phyloP scores from a whole-genome alignment of 1,284 basidiomycete species.

The Cryptococcus deneoformans region DNA sequence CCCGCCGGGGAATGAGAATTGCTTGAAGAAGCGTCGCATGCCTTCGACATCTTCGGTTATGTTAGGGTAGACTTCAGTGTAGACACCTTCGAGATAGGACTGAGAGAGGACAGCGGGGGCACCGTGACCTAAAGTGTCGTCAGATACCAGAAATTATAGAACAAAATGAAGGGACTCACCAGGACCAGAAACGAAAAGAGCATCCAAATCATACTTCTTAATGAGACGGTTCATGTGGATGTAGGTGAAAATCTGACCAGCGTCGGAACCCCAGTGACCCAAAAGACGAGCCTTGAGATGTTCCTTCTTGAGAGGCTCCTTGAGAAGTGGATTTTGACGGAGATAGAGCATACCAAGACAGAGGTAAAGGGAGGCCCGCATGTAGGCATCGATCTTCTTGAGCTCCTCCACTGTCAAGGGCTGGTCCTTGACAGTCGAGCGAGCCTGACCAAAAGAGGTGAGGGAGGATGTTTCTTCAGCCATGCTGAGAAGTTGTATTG shows the following conservation, averaged over 20 bases:
- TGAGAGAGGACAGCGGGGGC: constrained; percentile 79
- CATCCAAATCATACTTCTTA: constrained; percentile 36
- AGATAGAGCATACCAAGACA: constrained; percentile 64
- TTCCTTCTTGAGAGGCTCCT: constrained; percentile 58
- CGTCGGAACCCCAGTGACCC: constrained; percentile 53
- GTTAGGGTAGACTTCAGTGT: constrained; percentile 65
- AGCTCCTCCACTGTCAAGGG: constrained; percentile 33
- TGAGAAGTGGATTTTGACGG: constrained; percentile 66
- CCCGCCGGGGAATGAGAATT: constrained; percentile 52
- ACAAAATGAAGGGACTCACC: constrained; percentile 8
- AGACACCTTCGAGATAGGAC: constrained; percentile 78
- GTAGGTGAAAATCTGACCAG: constrained; percentile 73
- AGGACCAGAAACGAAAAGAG: constrained; percentile 59
- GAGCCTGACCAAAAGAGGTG: constrained; percentile 25
- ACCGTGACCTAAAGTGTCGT: constrained; percentile 62
- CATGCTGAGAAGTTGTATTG: constrained; percentile 1
- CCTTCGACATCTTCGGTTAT: constrained; percentile 63
- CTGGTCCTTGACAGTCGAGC: constrained; percentile 28
- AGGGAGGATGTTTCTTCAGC: constrained; percentile 8
- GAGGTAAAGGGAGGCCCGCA: constrained; percentile 40
- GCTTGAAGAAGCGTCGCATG: constrained; percentile 53
- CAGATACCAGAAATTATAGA: neutral
- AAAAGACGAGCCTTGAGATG: constrained; percentile 77
- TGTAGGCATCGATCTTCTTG: constrained; percentile 33
- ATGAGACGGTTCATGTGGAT: constrained; percentile 76